phyloP scores from a whole-genome alignment of 1,284 basidiomycete genomes.

The Trichosporon coremiiforme region DNA sequence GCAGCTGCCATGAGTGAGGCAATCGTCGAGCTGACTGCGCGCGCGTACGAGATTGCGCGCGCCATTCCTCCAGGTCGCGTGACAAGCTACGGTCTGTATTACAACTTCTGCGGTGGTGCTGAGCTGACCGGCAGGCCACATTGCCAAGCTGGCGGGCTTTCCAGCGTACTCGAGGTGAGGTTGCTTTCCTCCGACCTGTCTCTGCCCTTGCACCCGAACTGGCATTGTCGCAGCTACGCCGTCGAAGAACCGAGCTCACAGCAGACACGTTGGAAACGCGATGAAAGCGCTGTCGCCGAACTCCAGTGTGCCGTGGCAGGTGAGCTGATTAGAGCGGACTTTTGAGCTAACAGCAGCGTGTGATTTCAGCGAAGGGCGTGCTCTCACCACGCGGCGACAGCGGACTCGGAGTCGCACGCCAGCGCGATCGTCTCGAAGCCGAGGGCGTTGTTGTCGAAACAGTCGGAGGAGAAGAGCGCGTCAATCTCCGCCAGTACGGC shows the following conservation, averaged over 20 bases:
- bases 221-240: not conserved
- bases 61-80: constrained; percentile 47
- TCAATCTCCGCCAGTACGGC: constrained; percentile 61
- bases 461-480: constrained; percentile 58
- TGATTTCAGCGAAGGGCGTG: constrained; percentile 51
- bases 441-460: constrained; percentile 70
- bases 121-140: constrained; percentile 62
- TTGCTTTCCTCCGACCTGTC: no score
- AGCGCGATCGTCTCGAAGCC: constrained; percentile 66
- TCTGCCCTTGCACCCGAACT: no score
- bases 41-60: constrained; percentile 50
- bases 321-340: constrained; percentile 45
- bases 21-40: constrained; percentile 49
- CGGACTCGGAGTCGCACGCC: constrained; percentile 67
- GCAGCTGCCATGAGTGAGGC: constrained; percentile 35
- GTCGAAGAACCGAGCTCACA: constrained; percentile 7
- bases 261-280: constrained; percentile 70
- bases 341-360: constrained; percentile 39
- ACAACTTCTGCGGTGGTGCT: not conserved
- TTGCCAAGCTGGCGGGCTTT: constrained; percentile 80
- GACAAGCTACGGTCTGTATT: constrained; percentile 50
- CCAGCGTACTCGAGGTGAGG: constrained; percentile 66
- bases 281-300: constrained; percentile 43
- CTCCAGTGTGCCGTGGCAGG: constrained; percentile 59
- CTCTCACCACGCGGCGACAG: constrained; percentile 81